Evolutionary conservation across 805 yeast species (phyloP), one percentile per base, ranked within the genome.

Genomic region (Myxozyma udenii): DNA sequence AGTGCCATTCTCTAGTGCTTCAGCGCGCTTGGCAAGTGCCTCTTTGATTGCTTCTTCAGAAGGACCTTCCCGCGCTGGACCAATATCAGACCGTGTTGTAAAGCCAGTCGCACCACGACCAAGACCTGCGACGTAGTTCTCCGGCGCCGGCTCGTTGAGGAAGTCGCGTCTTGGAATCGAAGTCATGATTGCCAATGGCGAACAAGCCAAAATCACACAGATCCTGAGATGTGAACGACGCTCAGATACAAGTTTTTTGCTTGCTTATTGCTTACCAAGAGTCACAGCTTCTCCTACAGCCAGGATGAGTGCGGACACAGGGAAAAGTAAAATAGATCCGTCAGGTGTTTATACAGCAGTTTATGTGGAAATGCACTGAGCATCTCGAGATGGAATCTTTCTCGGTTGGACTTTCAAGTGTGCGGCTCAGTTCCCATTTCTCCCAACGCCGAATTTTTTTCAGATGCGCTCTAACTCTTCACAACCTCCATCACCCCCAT

Each of bases 31-130:
- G 3, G 56, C 62, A n/a, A 57, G 35, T 3, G 61, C 66, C 19
- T 61, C 62, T 35, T 63, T 61, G 30, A 61, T 51, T n/a, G 69
- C 73, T 24, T 66, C 70, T 22, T 68, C 75, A 3, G 68, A 69
- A n/a, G 66, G 71, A 48, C 68, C 52, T 55, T 74, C 57, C 51
- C 71, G 52, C 1, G 76, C 74, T 16, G 74, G 71, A 0, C 87
- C 87, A 14, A 85, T 66, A 56, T 85, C 95, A 1, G 93, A 87
- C 52, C 88, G 78, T 0, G 96, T 88, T 0, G 90, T 81, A 68
- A 93, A 90, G 3, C 97, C 98, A 1, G 87, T 79, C 1, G 97
- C 98, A 24, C 98, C 98, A 64, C 98, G 75, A 0, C 97, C 98
- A 5, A 89, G 69, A 23, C 98, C 98, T 2, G 98, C 85, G 37